Base-by-base conservation (phyloP, 2,329 filamentous ascomycete genomes). In the Alternaria hordeiaustralica region DNA sequence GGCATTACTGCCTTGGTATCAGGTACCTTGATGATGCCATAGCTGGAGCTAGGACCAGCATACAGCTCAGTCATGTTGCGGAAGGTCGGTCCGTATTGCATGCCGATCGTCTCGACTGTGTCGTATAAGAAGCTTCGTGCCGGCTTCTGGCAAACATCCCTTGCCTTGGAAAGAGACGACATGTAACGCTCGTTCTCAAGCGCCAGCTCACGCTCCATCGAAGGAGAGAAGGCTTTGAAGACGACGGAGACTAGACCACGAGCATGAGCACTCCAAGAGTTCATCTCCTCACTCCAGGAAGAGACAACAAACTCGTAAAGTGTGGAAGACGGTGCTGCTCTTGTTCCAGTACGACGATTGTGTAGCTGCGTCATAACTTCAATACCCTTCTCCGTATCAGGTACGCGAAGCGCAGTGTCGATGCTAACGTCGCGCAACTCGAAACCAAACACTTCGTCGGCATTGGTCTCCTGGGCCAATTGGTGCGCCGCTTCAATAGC, bases 401-500 rank as follows among this genome's bases (percentile, higher is more conserved):
- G 60, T n/a, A 62, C 41, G 28, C 46, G 60, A 47, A 62, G 56
- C 2, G 49, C 61, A n/a, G 43, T 55, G 7, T 55, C 56, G n/a
- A 63, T 55, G 9, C 36, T 55, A 11, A 63, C 50, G 25, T 63
- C 61, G 11, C 50, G 49, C 50, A 63, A 23, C 11, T 51, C 51
- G 33, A 55, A 60, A 21, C 56, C 50, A 23, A 51, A 21, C 4
- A 62, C 30, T 26, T 62, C 26, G 33, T 61, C 55, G 46, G 46
- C 54, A 45, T 9, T 36, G 9, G 30, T 59, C 15, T 59, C 55
- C 30, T 55, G 49, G 2, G 55, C 49, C 8, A 60, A 6, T 13
- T 54, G 59, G 11, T 51, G 50, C 13, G 59, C 51, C 6, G 65
- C 68, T 21, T 72, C 70, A 12, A 72, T 66, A 2, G 77, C 79